phyloP scores from a whole-genome alignment of 1,139 yeast species.

The Eremothecium gossypii region DNA sequence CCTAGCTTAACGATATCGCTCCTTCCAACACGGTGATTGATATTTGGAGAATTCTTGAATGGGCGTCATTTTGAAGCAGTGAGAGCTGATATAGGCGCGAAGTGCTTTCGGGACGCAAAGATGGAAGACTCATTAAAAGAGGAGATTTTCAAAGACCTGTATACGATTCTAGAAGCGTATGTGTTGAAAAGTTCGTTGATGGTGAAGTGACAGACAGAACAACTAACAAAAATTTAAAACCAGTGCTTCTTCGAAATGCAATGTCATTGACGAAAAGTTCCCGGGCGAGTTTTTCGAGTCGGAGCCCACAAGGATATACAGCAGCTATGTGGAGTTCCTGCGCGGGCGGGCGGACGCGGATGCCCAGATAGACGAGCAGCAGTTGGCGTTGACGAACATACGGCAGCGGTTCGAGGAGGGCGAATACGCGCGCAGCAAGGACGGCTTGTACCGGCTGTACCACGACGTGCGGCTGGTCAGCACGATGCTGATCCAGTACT shows the following conservation, averaged over 20 bases:
- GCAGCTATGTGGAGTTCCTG: slow-evolving; percentile 34
- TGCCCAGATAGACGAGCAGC: slow-evolving; percentile 22
- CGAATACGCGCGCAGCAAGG: slow-evolving; percentile 33
- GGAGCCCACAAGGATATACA: slow-evolving; percentile 36
- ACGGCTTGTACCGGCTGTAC: slow-evolving; percentile 43
- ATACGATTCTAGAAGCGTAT: slow-evolving; percentile 19
- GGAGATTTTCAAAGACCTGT: slow-evolving; percentile 17
- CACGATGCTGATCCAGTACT: slow-evolving; percentile 39
- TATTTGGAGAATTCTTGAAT: no score
- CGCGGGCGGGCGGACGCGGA: slow-evolving; percentile 22
- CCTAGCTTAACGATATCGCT: background rate
- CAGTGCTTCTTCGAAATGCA: slow-evolving; percentile 26
- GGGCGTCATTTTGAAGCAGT: no score
- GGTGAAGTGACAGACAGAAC: no score
- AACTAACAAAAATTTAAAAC: slow-evolving; percentile 10
- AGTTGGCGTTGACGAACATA: slow-evolving; percentile 29
- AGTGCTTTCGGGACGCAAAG: background rate
- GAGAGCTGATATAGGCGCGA: background rate
- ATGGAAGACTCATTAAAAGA: slow-evolving; percentile 3
- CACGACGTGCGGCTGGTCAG: slow-evolving; percentile 69
- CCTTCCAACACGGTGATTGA: no score
- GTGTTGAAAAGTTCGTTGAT: slow-evolving; percentile 5
- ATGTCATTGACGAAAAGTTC: slow-evolving; percentile 35
- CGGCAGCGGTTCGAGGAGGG: slow-evolving; percentile 27
- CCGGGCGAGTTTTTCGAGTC: slow-evolving; percentile 42